phyloP scores from a whole-genome alignment of 2,329 filamentous ascomycete species.

The Colletotrichum lentis region DNA sequence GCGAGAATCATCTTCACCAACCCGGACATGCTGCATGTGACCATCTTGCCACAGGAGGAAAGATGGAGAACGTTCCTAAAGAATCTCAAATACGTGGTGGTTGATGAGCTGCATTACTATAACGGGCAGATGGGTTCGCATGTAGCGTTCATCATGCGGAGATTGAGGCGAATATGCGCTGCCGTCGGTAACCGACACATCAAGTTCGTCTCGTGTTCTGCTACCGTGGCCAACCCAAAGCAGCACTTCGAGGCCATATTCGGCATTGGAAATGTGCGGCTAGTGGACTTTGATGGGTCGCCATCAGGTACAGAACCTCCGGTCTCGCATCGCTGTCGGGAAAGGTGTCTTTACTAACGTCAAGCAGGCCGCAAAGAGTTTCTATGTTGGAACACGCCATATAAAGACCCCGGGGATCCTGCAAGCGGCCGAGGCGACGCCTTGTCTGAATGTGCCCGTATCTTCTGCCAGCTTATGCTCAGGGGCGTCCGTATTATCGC shows the following conservation, averaged over 20 bases:
- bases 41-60: slow-evolving; percentile 90
- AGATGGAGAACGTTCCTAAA: slow-evolving; percentile 88
- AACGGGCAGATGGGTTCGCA: slow-evolving; percentile 95
- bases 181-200: slow-evolving; percentile 86
- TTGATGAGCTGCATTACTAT: slow-evolving; percentile 93
- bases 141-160: slow-evolving; percentile 92
- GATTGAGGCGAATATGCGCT: slow-evolving; percentile 85
- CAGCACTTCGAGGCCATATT: slow-evolving; percentile 96
- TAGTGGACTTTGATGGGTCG: slow-evolving; percentile 92
- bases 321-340: background rate
- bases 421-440: slow-evolving; percentile 85
- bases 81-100: slow-evolving; percentile 89
- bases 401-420: slow-evolving; percentile 86
- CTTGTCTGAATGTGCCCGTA: slow-evolving; percentile 82
- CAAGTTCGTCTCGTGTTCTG: slow-evolving; percentile 94
- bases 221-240: slow-evolving; percentile 91
- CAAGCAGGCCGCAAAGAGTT: slow-evolving; percentile 83
- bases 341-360: background rate
- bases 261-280: slow-evolving; percentile 78
- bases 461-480: slow-evolving; percentile 90
- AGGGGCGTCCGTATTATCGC: slow-evolving; percentile 91
- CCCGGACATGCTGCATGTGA: slow-evolving; percentile 96
- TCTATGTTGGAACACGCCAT: slow-evolving; percentile 97
- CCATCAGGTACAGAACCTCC: slow-evolving; percentile 62
- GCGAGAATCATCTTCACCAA: slow-evolving; percentile 96